Evolutionary conservation across 495 filamentous ascomycete species (phyloP).

Genomic region (Penicillium salamii): DNA sequence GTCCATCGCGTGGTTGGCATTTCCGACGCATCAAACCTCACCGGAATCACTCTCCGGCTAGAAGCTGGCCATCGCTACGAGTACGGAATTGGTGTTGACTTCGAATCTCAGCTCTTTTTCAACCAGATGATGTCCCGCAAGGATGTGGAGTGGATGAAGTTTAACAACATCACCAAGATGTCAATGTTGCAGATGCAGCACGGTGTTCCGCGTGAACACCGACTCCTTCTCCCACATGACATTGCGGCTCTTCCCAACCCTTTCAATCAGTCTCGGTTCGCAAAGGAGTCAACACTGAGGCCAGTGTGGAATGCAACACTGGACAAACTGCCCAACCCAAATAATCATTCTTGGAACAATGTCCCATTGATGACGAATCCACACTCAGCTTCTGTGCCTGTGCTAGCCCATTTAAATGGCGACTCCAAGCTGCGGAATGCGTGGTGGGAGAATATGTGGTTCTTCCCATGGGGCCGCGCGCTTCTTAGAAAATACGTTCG

Average conservation of each 20-base stretch:
- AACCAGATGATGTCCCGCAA: constrained; percentile 41
- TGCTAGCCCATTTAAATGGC: constrained; percentile 50
- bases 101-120: constrained; percentile 53
- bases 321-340: constrained; percentile 38
- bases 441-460: constrained; percentile 61
- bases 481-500: constrained; percentile 51
- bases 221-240: constrained; percentile 43
- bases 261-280: constrained; percentile 35
- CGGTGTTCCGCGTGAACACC: constrained; percentile 40
- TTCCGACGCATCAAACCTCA: constrained; percentile 47
- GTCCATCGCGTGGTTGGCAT: constrained; percentile 42
- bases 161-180: constrained; percentile 42
- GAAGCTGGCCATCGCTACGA: constrained; percentile 48
- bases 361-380: constrained; percentile 55
- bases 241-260: constrained; percentile 37
- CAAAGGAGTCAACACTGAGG: constrained; percentile 28
- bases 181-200: constrained; percentile 39
- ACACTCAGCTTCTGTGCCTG: constrained; percentile 46
- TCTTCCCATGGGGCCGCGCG: constrained; percentile 48
- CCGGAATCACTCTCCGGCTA: constrained; percentile 36
- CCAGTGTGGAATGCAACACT: constrained; percentile 42
- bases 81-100: constrained; percentile 58
- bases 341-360: constrained; percentile 44
- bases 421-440: constrained; percentile 35
- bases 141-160: constrained; percentile 50